Percentiles rank a stretch among this genome's conserved stretches.
Evolutionary conservation across 2,329 filamentous ascomycete genomes (phyloP).

Genomic region (Scedosporium dehoogii): DNA sequence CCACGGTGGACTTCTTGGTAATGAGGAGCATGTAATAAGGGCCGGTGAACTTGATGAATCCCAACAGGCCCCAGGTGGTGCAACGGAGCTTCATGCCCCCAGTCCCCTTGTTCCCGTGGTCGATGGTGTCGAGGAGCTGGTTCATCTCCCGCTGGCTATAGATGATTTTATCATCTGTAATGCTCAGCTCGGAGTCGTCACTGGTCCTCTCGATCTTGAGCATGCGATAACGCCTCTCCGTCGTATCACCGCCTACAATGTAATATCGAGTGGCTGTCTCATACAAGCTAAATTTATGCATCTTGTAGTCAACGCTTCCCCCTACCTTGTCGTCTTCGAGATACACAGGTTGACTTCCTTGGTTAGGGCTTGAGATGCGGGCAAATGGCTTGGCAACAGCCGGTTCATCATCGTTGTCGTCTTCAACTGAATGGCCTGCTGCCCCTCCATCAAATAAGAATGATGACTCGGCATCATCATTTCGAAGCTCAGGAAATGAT

Average conservation of each 20-base stretch:
- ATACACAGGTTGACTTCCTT: not conserved
- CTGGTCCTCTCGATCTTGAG: slow-evolving; percentile 90
- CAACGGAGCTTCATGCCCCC: slow-evolving; percentile 85
- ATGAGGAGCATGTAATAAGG: slow-evolving; percentile 96
- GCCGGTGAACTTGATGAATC: slow-evolving; percentile 92
- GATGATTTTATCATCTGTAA: slow-evolving; percentile 90
- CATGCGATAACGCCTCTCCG: slow-evolving; percentile 80
- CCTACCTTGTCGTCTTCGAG: not conserved
- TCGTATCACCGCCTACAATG: slow-evolving; percentile 84
- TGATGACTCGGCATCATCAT: slow-evolving; percentile 2
- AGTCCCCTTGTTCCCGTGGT: slow-evolving; percentile 85
- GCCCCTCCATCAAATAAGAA: not conserved
- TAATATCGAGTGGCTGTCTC: slow-evolving; percentile 92
- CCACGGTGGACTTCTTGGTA: slow-evolving; percentile 90
- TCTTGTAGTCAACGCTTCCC: slow-evolving; percentile 22
- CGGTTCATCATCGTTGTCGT: slow-evolving; percentile 47
- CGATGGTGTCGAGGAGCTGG: slow-evolving; percentile 84
- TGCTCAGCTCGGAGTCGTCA: slow-evolving; percentile 63
- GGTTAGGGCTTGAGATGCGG: slow-evolving; percentile 18
- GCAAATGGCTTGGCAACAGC: slow-evolving; percentile 48
- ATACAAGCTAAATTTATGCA: slow-evolving; percentile 98
- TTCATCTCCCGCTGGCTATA: slow-evolving; percentile 91
- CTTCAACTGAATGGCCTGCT: slow-evolving; percentile 21
- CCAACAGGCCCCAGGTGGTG: slow-evolving; percentile 85
- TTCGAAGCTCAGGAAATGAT: slow-evolving; percentile 7